phyloP scores from a whole-genome alignment of 108 stramenopile genomes.

The Parietichytrium sp. region DNA sequence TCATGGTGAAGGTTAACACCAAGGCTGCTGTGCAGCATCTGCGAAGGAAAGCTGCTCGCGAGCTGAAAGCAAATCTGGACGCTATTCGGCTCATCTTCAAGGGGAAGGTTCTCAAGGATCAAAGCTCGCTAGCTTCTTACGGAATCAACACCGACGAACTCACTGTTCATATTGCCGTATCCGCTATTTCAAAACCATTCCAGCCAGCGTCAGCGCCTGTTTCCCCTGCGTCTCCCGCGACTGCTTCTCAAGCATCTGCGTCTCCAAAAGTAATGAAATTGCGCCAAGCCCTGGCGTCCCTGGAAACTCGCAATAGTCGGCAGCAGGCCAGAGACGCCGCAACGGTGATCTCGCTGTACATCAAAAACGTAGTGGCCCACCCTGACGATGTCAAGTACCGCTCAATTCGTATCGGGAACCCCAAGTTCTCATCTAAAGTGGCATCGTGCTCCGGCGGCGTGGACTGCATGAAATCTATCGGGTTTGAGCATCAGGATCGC shows the following conservation, averaged over 20 bases:
- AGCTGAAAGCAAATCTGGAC: neutral
- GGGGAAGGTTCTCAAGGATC: constrained; percentile 1
- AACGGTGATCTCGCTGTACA: constrained; percentile 5
- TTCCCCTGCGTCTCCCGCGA: neutral
- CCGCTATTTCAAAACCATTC: neutral
- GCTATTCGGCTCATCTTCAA: neutral
- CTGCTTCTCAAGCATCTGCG: neutral
- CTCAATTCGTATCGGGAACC: neutral
- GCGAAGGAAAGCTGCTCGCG: neutral
- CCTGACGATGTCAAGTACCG: constrained; percentile 32
- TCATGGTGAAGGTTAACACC: neutral
- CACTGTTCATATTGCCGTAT: constrained; percentile 32
- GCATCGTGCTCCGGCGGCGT: neutral
- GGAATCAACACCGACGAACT: neutral
- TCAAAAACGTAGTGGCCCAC: constrained; percentile 1
- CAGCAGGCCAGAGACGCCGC: neutral
- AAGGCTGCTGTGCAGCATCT: constrained; percentile 31
- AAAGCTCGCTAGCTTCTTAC: constrained; percentile 10
- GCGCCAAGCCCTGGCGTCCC: neutral
- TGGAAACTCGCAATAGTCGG: neutral
- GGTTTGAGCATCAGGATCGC: neutral
- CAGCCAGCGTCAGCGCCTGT: neutral
- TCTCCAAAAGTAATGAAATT: neutral
- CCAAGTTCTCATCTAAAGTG: constrained; percentile 23
- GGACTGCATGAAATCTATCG: constrained; percentile 21